Base-by-base conservation (phyloP, 192 early-diverging fungal genomes). In the Phlyctochytrium planicorne region DNA sequence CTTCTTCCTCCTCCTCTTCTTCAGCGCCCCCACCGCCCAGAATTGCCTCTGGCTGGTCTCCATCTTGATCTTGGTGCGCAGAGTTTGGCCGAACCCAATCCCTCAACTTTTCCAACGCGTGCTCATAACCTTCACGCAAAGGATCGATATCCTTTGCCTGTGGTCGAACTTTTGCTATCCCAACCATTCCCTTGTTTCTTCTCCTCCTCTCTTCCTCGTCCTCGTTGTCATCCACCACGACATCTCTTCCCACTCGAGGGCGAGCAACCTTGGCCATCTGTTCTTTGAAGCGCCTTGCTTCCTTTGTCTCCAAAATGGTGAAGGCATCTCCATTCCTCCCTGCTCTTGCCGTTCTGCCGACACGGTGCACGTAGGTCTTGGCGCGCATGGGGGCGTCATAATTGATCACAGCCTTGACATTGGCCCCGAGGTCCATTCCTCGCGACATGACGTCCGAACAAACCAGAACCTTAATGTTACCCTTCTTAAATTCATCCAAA, bases 311-410 rank as follows among this genome's bases (percentile, higher is more conserved):
- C 23, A 77, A 30, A 30, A 82, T 59, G 27, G 75, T 73, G 47
- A 60, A 74, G 1, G 76, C 76, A 1, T 78, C 71, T 30, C 95
- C 95, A n/a, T 85, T 76, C 27, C 90, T 78, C 4, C 93, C 95
- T 3, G 95, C 94, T 67, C 95, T 86, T 14, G 93, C 95, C 1
- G 96, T 97, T 60, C 96, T 84, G 6, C 96, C 95, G 1, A 97
- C 90, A 67, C 96, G 89, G 66, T 98, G 96, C n/a, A 96, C 89
- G 68, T 98, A 98, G 71, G 92, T 90, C 73, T 91, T 90, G 82
- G 90, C 88, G 34, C 88, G 83, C 2, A 86, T 77, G 3, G 96
- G 96, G 32, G 89, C 83, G 63, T 97, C 95, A 77, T 98, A 98
- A 69, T 94, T 95, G 59, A 98, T 86, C 12, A 98, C 94, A 0